Evolutionary conservation across 495 filamentous ascomycete genomes (phyloP).

Genomic region (Hypoxylon fragiforme): DNA sequence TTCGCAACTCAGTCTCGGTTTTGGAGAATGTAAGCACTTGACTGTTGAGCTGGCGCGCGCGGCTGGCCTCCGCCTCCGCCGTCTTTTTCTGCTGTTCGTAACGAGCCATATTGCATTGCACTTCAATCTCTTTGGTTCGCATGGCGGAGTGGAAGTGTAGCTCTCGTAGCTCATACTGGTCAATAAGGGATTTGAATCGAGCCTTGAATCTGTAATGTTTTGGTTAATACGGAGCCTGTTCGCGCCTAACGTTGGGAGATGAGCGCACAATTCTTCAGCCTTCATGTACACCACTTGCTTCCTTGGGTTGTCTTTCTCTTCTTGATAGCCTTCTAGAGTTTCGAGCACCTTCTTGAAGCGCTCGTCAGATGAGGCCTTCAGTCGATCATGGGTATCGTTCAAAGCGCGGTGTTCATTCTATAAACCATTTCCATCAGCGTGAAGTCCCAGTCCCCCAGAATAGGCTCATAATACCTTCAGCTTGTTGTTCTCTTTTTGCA

Average conservation of each 20-base stretch:
- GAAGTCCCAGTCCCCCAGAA: constrained; percentile 8
- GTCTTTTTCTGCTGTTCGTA: constrained; percentile 87
- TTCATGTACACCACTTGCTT: constrained; percentile 77
- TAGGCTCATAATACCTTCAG: constrained; percentile 68
- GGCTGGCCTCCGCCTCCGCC: constrained; percentile 75
- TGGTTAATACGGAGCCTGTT: constrained; percentile 30
- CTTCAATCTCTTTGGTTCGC: constrained; percentile 94
- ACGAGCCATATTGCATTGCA: constrained; percentile 83
- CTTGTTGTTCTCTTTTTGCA: constrained; percentile 95
- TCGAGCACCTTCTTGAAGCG: constrained; percentile 62
- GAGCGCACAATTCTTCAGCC: constrained; percentile 78
- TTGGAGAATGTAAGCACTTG: constrained; percentile 97
- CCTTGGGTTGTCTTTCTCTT: constrained; percentile 75
- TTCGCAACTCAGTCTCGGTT: constrained; percentile 89
- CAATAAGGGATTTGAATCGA: constrained; percentile 89
- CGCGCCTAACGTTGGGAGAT: neutral
- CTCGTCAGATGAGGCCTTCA: constrained; percentile 81
- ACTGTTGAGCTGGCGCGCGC: constrained; percentile 79
- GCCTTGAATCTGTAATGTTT: constrained; percentile 68
- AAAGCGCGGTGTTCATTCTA: constrained; percentile 91
- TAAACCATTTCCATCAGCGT: constrained; percentile 39
- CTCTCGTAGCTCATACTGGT: constrained; percentile 94
- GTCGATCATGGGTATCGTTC: constrained; percentile 78
- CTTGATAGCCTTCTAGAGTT: constrained; percentile 76
- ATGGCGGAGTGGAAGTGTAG: constrained; percentile 86